Conservation (phyloP, 1,139 yeast genomes). For the Yamadazyma mexicana region DNA sequence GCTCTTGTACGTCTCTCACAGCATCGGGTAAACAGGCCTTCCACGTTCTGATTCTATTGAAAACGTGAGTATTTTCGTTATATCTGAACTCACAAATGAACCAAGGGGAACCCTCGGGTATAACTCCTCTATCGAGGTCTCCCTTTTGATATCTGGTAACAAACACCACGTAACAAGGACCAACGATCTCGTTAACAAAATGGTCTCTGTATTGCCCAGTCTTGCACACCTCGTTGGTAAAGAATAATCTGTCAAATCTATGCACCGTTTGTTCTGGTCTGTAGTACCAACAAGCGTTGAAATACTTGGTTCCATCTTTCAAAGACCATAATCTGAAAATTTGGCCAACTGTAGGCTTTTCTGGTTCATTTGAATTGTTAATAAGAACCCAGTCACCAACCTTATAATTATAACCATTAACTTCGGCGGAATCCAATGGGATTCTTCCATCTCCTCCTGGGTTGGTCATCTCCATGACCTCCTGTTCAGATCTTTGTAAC, state of each 20-base stretch:
- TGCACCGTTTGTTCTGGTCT: constrained; percentile 98
- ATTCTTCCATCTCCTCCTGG: constrained; percentile 59
- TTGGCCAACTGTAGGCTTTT: constrained; percentile 91
- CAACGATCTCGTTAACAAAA: constrained; percentile 80
- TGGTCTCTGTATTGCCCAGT: constrained; percentile 98
- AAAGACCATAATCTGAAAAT: constrained; percentile 90
- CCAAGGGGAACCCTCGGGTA: constrained; percentile 75
- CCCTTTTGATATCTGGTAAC: constrained; percentile 94
- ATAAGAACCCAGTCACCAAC: constrained; percentile 96
- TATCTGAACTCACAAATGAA: constrained; percentile 95
- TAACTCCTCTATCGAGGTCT: constrained; percentile 69
- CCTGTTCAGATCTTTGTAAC: constrained; percentile 77
- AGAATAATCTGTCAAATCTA: constrained; percentile 82
- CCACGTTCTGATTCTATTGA: constrained; percentile 97
- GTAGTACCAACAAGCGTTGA: constrained; percentile 96
- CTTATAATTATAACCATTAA: constrained; percentile 69
- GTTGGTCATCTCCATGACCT: constrained; percentile 68
- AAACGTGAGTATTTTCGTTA: constrained; percentile 84
- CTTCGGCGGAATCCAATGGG: constrained; percentile 74
- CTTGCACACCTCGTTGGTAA: constrained; percentile 92
- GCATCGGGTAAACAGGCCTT: constrained; percentile 98
- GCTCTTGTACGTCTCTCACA: constrained; percentile 82
- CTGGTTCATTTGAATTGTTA: constrained; percentile 81
- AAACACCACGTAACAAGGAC: constrained; percentile 92
- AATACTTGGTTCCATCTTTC: constrained; percentile 79